phyloP scores from a whole-genome alignment of 169 alveolate species.

The Theileria equi region DNA sequence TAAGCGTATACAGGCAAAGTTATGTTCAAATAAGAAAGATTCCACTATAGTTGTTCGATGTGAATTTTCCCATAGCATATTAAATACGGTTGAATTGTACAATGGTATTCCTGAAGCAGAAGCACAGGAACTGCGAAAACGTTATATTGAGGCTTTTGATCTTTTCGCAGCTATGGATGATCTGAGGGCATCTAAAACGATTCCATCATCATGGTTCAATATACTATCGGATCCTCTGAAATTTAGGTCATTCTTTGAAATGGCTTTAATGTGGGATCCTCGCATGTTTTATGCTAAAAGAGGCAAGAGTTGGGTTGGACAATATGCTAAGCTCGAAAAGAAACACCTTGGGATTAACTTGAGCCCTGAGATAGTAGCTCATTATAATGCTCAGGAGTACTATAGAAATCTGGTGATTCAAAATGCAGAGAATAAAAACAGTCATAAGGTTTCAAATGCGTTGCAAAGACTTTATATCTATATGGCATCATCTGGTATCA shows the following conservation, averaged over 20 bases:
- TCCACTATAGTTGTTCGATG: conserved; percentile 55
- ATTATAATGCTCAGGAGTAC: not conserved
- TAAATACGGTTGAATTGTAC: conserved; percentile 22
- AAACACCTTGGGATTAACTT: conserved; percentile 2
- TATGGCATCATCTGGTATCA: conserved; percentile 61
- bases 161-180: conserved; percentile 40
- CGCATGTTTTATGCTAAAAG: conserved; percentile 40
- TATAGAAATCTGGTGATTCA: conserved; percentile 9
- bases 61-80: conserved; percentile 41
- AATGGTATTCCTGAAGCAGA: conserved; percentile 49
- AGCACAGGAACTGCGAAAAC: conserved; percentile 21
- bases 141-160: conserved; percentile 55
- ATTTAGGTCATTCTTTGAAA: conserved; percentile 27
- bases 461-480: conserved; percentile 31
- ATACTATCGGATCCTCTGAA: conserved; percentile 57
- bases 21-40: conserved; percentile 57
- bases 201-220: conserved; percentile 50
- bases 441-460: not conserved
- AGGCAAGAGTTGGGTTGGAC: conserved; percentile 30
- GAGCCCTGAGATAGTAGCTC: conserved; percentile 8
- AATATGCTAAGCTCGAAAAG: conserved; percentile 20
- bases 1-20: conserved; percentile 46
- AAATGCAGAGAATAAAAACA: not conserved
- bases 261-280: conserved; percentile 45
- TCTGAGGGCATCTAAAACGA: conserved; percentile 14